Percentiles rank a stretch among this genome's conserved stretches.
These are phyloP conservation scores for Paecilomyces fulvus DNA, from an alignment of 2,329 filamentous ascomycete genomes.

Conservation along the genomic window DNA sequence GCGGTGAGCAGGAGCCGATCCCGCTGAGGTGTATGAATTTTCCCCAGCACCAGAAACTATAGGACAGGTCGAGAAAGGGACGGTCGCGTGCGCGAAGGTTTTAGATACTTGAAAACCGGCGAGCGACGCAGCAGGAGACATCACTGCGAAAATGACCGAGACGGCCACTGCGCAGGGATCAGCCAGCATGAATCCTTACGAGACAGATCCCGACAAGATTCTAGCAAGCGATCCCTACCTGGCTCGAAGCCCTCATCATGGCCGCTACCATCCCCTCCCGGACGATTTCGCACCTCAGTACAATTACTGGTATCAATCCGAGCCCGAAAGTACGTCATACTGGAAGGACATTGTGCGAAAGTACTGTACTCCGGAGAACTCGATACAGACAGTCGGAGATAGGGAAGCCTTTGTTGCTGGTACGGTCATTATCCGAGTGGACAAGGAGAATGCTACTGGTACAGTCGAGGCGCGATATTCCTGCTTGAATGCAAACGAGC, in stretches of 20 bases:
- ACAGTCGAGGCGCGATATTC: constrained; percentile 22
- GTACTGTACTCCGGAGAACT: constrained; percentile 24
- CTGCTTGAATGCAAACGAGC: constrained; percentile 29
- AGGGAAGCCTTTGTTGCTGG: constrained; percentile 28
- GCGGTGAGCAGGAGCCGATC: neutral
- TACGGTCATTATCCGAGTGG: constrained; percentile 29
- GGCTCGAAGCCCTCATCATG: constrained; percentile 22
- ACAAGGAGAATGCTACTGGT: constrained; percentile 18
- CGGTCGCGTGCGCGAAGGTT: neutral
- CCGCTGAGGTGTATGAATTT: neutral
- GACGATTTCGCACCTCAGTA: constrained; percentile 29
- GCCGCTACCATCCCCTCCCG: constrained; percentile 23
- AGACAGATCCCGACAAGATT: constrained; percentile 23
- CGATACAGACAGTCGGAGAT: constrained; percentile 19
- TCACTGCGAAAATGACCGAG: neutral
- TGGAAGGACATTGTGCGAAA: constrained; percentile 27
- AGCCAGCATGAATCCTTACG: constrained; percentile 22
- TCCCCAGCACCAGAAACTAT: neutral
- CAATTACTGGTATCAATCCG: constrained; percentile 23
- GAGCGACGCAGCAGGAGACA: neutral
- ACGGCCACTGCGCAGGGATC: constrained; percentile 2
- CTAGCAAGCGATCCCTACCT: constrained; percentile 27
- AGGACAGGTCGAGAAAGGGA: neutral
- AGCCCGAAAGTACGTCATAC: constrained; percentile 21
- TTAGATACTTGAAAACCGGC: neutral